phyloP scores from a whole-genome alignment of 2,329 filamentous ascomycete genomes.

The Ophiostoma sp. region DNA sequence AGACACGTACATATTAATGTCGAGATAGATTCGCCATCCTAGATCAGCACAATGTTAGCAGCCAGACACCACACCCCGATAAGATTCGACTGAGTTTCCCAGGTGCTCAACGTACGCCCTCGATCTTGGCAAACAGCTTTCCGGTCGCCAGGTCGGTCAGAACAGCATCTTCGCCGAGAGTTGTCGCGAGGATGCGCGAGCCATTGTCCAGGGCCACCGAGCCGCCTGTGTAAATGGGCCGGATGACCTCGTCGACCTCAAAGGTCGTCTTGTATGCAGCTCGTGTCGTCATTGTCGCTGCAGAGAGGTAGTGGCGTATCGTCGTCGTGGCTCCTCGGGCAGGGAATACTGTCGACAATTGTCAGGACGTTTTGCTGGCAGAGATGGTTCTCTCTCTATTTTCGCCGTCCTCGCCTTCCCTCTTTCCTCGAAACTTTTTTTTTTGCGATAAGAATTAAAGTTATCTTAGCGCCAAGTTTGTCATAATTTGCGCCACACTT shows the following conservation, averaged over 20 bases:
- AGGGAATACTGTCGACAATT: not conserved
- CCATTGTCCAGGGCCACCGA: conserved; percentile 75
- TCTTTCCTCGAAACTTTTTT: conserved; percentile 26
- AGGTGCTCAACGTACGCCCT: conserved; percentile 57
- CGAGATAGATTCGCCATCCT: conserved; percentile 77
- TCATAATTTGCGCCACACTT: conserved; percentile 9
- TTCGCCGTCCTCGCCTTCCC: not conserved
- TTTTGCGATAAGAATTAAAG: conserved; percentile 32
- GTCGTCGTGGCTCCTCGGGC: too few species aligned
- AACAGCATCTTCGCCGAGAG: conserved; percentile 85
- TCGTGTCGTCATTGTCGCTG: conserved; percentile 52
- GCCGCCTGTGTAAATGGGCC: conserved; percentile 91
- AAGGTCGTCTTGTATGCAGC: conserved; percentile 78
- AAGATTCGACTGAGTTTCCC: not conserved
- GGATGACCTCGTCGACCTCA: conserved; percentile 73
- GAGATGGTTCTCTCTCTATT: not conserved
- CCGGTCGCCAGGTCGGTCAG: conserved; percentile 81
- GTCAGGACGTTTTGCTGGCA: not conserved
- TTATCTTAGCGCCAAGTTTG: conserved; percentile 36
- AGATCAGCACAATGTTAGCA: conserved; percentile 28
- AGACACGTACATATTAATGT: conserved; percentile 47
- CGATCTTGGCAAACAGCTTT: conserved; percentile 73
- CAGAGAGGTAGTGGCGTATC: not conserved
- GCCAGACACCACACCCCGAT: not conserved
- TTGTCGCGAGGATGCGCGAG: conserved; percentile 78